Percentiles rank a stretch among this genome's conserved stretches.
Evolutionary conservation across 1,284 basidiomycete species (phyloP).

Genomic region (Papiliotrema fonsecae): DNA sequence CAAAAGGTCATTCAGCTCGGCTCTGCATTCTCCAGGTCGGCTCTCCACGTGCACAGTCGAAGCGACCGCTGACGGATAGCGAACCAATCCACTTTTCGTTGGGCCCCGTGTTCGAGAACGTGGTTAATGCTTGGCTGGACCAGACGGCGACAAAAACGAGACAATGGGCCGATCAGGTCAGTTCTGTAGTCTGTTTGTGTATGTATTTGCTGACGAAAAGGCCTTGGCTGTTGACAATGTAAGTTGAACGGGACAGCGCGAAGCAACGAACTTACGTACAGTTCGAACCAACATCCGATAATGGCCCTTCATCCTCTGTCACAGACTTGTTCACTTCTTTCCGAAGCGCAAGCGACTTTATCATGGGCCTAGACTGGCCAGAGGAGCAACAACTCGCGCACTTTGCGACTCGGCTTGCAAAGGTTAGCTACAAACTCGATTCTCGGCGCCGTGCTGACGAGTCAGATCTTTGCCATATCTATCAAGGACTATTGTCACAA

Average conservation of each 20-base stretch:
- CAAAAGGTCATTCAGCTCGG: constrained; percentile 65
- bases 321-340: constrained; percentile 93
- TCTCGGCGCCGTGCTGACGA: too few species aligned
- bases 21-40: constrained; percentile 57
- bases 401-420: constrained; percentile 81
- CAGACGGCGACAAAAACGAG: constrained; percentile 84
- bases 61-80: constrained; percentile 3
- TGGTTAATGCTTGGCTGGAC: constrained; percentile 84
- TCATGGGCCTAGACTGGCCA: constrained; percentile 86
- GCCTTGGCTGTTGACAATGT: constrained; percentile 86
- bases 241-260: constrained; percentile 8
- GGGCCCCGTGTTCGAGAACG: constrained; percentile 75
- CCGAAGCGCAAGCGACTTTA: constrained; percentile 80
- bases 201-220: constrained; percentile 40
- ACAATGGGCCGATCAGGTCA: constrained; percentile 87
- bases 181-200: constrained; percentile 32
- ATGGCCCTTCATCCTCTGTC: constrained; percentile 91
- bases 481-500: constrained; percentile 86
- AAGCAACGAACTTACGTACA: constrained; percentile 34
- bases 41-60: neutral
- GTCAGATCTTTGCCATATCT: constrained; percentile 80
- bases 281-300: constrained; percentile 78
- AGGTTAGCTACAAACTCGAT: constrained; percentile 54
- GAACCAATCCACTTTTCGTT: constrained; percentile 56
- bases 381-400: constrained; percentile 82